phyloP scores from a whole-genome alignment of 331 rosid genomes.

The Dryas integrifolia region DNA sequence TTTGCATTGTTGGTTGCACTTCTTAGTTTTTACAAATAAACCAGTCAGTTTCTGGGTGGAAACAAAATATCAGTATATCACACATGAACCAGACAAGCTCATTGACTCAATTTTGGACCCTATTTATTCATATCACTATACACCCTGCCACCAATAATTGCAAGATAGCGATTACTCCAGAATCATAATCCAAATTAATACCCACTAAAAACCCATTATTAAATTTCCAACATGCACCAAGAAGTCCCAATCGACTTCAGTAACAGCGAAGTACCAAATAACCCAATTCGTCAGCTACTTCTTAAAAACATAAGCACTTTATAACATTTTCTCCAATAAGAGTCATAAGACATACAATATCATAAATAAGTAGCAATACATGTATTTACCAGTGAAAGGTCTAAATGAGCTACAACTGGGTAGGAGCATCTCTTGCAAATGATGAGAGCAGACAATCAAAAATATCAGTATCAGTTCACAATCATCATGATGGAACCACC shows the following conservation, averaged over 20 bases:
- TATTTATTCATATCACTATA: background rate
- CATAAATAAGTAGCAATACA: background rate
- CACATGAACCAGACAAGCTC: background rate
- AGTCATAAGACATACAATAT: too few species aligned
- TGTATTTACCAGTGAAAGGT: slow-evolving; percentile 6
- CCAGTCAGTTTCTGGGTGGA: too few species aligned
- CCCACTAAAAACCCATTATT: background rate
- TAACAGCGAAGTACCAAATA: slow-evolving; percentile 9
- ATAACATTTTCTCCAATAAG: background rate
- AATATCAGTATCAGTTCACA: slow-evolving; percentile 6
- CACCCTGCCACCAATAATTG: background rate
- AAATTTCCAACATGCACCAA: background rate
- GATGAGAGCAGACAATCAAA: slow-evolving; percentile 9
- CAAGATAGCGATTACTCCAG: background rate
- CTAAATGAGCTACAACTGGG: background rate
- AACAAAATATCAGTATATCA: background rate
- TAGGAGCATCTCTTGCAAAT: slow-evolving; percentile 11
- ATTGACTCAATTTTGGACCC: background rate
- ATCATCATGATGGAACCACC: slow-evolving; percentile 26
- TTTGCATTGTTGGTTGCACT: slow-evolving; percentile 30
- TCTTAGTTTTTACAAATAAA: too few species aligned
- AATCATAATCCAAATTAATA: background rate
- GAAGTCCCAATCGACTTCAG: background rate
- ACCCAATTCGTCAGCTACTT: slow-evolving; percentile 19
- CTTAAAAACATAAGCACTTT: background rate